A percentile compares a stretch with the other conserved stretches of the same genome.
Conservation (phyloP, 2,329 filamentous ascomycete genomes). For the Cladosporium austrohemisphaericum region DNA sequence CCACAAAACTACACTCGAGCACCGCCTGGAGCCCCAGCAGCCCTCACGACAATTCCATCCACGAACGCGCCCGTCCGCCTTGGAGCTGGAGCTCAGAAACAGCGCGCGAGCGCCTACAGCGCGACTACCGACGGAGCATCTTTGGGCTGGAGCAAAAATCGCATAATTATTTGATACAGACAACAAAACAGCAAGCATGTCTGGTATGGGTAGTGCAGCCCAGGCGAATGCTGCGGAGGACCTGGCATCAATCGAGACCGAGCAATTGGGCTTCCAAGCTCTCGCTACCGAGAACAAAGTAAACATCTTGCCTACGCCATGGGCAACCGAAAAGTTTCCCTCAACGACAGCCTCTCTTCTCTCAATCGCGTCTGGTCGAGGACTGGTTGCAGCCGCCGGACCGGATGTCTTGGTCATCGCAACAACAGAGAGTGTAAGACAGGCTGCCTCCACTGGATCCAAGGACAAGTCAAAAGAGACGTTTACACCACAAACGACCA, state of each 20-base stretch:
- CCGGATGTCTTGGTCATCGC: slow-evolving; percentile 75
- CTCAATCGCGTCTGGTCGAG: slow-evolving; percentile 73
- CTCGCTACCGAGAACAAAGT: slow-evolving; percentile 78
- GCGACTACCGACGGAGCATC: not conserved
- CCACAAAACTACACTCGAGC: not conserved
- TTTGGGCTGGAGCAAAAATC: not conserved
- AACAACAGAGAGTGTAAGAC: slow-evolving; percentile 71
- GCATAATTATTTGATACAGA: not conserved
- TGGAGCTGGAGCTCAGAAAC: not conserved
- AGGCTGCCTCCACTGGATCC: slow-evolving; percentile 57
- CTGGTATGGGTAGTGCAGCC: not conserved
- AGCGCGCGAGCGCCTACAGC: slow-evolving; percentile 9
- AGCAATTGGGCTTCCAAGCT: slow-evolving; percentile 74
- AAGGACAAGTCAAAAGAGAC: slow-evolving; percentile 29
- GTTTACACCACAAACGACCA: slow-evolving; percentile 69
- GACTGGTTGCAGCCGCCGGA: slow-evolving; percentile 81
- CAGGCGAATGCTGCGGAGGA: slow-evolving; percentile 43
- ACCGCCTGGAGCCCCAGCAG: too few species aligned
- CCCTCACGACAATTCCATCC: too few species aligned
- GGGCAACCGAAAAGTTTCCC: slow-evolving; percentile 67
- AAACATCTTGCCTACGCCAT: slow-evolving; percentile 70
- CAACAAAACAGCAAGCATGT: slow-evolving; percentile 6
- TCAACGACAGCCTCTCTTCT: slow-evolving; percentile 76
- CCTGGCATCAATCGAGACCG: slow-evolving; percentile 74
- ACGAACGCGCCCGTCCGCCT: not conserved